phyloP scores from a whole-genome alignment of 768 basidiomycete genomes.

The Pulveroboletus sp. region DNA sequence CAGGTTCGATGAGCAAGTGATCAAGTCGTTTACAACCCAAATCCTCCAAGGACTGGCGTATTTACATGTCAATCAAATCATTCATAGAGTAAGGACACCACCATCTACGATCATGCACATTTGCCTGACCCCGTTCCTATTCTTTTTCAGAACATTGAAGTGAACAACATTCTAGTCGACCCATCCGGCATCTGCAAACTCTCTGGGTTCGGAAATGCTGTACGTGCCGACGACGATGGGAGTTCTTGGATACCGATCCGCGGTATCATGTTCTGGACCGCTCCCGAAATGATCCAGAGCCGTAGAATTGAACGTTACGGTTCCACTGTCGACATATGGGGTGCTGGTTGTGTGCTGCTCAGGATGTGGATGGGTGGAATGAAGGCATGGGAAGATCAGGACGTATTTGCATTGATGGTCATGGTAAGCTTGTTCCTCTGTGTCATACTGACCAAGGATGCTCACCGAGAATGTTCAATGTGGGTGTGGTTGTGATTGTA shows the following conservation, averaged over 20 bases:
- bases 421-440: slow-evolving; percentile 48
- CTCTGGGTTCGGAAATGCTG: slow-evolving; percentile 94
- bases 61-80: slow-evolving; percentile 81
- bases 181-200: slow-evolving; percentile 88
- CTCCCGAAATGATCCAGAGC: slow-evolving; percentile 83
- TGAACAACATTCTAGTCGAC: slow-evolving; percentile 93
- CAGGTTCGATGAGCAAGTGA: slow-evolving; percentile 83
- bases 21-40: slow-evolving; percentile 85
- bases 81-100: slow-evolving; percentile 68
- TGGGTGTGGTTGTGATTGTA: background rate
- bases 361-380: slow-evolving; percentile 91
- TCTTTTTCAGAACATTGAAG: slow-evolving; percentile 75
- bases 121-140: background rate
- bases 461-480: background rate
- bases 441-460: background rate
- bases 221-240: slow-evolving; percentile 81
- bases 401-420: slow-evolving; percentile 83
- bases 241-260: slow-evolving; percentile 85
- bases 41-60: slow-evolving; percentile 88
- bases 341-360: slow-evolving; percentile 88
- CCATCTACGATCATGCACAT: background rate
- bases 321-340: slow-evolving; percentile 96
- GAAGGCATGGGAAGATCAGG: slow-evolving; percentile 82
- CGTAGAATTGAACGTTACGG: slow-evolving; percentile 78
- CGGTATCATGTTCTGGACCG: slow-evolving; percentile 98